Evolutionary conservation across 345 rosid genomes (phyloP), one percentile per base, ranked within the genome.

Genomic region (Rhizophora mangle): DNA sequence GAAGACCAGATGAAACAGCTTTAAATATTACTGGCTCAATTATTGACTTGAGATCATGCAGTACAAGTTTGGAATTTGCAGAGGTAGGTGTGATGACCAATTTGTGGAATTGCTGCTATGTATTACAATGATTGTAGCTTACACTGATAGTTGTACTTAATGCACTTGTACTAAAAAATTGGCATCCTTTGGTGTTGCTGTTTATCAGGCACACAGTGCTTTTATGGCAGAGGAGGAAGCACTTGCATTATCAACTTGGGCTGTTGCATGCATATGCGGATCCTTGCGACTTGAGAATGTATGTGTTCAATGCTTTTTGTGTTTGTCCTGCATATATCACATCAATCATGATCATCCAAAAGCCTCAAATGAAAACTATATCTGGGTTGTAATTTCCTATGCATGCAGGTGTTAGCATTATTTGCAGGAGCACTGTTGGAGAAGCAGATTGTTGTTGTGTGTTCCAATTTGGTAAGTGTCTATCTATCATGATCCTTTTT

Each of bases 141-240:
- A 19, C 27, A 51, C 46, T 16, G n/a, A 30, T 27, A 53, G 54
- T 36, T 63, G 67, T 75, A 34, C 57, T 75, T 66, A 20, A 22
- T 36, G 19, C n/a, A 24, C 22, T 61, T n/a, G 8, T 59, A 36
- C 49, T 43, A 53, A 55, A 26, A 29, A 37, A 16, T 39, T 54
- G 51, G 26, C 51, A 63, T 76, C 68, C 61, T 51, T 52, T 72
- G 55, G 13, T 85, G 32, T 60, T 76, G 80, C 64, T 66, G 68
- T 74, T 70, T 62, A 65, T 68, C 78, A 91, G 97, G 95, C 94
- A 74, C 86, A 83, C 68, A 78, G 73, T 70, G 90, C 96, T 54
- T 87, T 91, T 53, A 78, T 80, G 78, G 87, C 82, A 29, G 98
- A 89, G 85, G 98, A 94, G 85, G 98, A 94, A 83, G 93, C 96